These are phyloP conservation scores for Pseudocercospora fuligena DNA, from an alignment of 2,329 filamentous ascomycete genomes.

Conservation along the genomic window DNA sequence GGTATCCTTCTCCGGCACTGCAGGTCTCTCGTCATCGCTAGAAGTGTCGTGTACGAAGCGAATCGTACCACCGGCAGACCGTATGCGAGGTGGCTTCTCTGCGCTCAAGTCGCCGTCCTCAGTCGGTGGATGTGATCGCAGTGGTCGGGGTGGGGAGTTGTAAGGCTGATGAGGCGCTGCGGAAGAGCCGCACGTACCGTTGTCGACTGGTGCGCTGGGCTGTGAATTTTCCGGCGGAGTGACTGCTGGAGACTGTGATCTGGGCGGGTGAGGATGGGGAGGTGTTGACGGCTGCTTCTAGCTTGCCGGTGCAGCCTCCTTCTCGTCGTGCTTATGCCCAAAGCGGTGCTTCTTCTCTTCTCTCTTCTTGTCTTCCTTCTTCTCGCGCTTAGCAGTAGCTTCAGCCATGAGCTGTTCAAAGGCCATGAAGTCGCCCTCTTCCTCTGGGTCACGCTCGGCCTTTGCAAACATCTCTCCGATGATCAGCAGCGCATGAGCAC, in stretches of 20 bases:
- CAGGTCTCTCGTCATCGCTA: constrained; percentile 3
- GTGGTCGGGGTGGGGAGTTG: constrained; percentile 5
- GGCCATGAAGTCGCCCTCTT: constrained; percentile 98
- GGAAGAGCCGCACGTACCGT: neutral
- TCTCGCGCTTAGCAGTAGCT: constrained; percentile 91
- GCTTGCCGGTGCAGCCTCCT: constrained; percentile 19
- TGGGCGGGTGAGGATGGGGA: neutral
- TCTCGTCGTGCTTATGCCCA: constrained; percentile 25
- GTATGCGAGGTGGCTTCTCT: neutral
- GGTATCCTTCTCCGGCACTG: constrained; percentile 9
- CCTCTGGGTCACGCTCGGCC: constrained; percentile 86
- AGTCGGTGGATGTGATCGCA: constrained; percentile 6
- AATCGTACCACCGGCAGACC: neutral
- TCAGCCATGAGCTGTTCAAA: constrained; percentile 98
- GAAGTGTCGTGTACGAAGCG: constrained; percentile 3
- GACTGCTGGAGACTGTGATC: neutral
- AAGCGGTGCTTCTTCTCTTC: constrained; percentile 45
- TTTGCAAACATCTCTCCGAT: constrained; percentile 88
- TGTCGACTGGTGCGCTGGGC: neutral
- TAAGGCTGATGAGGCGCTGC: neutral
- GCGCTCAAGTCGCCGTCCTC: neutral
- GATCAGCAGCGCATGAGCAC: constrained; percentile 85
- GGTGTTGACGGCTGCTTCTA: constrained; percentile 7
- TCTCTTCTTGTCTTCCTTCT: constrained; percentile 74
- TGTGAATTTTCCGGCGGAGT: neutral